Conservation (phyloP, 768 basidiomycete species). For the Roridomyces roridus region DNA sequence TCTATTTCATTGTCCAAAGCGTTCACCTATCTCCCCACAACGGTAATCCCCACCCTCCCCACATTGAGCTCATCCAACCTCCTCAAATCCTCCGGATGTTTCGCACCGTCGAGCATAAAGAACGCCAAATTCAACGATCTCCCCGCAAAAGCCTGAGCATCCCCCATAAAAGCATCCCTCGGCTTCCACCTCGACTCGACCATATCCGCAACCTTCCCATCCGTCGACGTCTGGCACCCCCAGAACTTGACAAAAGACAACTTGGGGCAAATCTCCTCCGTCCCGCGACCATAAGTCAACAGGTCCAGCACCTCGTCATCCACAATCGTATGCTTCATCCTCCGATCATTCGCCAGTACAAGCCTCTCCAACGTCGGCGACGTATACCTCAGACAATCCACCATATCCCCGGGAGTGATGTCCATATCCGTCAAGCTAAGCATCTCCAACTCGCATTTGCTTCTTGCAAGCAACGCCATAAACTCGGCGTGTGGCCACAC, state of each 20-base stretch:
- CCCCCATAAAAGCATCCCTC: constrained; percentile 2
- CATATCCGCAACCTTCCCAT: constrained; percentile 37
- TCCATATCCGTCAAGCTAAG: constrained; percentile 24
- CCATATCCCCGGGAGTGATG: constrained; percentile 22
- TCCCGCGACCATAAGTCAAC: constrained; percentile 19
- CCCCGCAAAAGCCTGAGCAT: too few species aligned
- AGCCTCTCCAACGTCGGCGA: constrained; percentile 25
- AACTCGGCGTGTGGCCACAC: constrained; percentile 33
- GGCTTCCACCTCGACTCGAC: constrained; percentile 32
- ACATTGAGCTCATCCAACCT: constrained; percentile 20
- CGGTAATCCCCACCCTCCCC: constrained; percentile 18
- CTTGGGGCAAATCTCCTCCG: constrained; percentile 24
- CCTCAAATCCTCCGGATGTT: constrained; percentile 17
- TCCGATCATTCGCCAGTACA: constrained; percentile 19
- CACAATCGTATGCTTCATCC: constrained; percentile 21
- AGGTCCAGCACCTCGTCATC: constrained; percentile 26
- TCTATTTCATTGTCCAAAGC: not conserved
- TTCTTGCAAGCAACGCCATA: constrained; percentile 30
- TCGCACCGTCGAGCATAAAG: constrained; percentile 25
- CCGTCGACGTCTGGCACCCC: constrained; percentile 31
- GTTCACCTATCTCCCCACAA: not conserved
- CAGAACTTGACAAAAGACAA: constrained; percentile 30
- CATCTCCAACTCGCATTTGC: constrained; percentile 25
- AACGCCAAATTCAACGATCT: constrained; percentile 23
- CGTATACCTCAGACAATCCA: constrained; percentile 13